Base-by-base conservation (phyloP, 768 basidiomycete species). In the Mycena metata region DNA sequence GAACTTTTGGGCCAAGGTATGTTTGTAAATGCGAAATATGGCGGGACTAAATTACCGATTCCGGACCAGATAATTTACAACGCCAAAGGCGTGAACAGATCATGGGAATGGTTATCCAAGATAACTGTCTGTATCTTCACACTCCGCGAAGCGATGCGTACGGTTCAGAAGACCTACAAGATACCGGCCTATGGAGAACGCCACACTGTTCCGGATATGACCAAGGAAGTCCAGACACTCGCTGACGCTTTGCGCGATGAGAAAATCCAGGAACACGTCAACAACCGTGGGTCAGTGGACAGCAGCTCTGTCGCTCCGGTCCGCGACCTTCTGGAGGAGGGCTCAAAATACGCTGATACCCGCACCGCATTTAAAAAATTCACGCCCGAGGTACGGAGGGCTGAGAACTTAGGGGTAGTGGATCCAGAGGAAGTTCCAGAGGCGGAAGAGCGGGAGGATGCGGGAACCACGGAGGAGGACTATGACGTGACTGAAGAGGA, bases 61-160 rank as follows among this genome's bases (percentile, higher is more conserved):
- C 10, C 45, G 35, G 17, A 64, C 3, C 45, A 74, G 64, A 47
- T 65, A 41, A 71, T 71, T 26, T 65, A 63, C 30, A 69, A 50
- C 35, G 66, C 60, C 11, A 67, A 73, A 15, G 61, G 56, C 3
- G 46, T 21, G 0, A 73, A 73, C 33, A 13, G 58, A 17, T 64
- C 59, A 26, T 70, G 69, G 69, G 45, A 50, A 1, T 73, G 72
- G 72, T 57, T 73, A 0, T 23, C 64, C 10, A 71, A 64, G 62
- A 68, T 73, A 35, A 70, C 70, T 0, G 69, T 73, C 1, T 71
- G 60, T 21, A 70, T 71, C 42, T 71, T 60, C 33, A 56, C 69
- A 5, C 70, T 73, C 3, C 60, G 67, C 16, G 65, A 66, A 11
- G 60, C 68, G 0, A 71, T 73, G 66, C 66, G 60, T 17, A 64